A percentile compares a stretch with the other conserved stretches of the same genome.
Conservation (phyloP, 768 basidiomycete genomes). For the Macrolepiota fuliginosa region DNA sequence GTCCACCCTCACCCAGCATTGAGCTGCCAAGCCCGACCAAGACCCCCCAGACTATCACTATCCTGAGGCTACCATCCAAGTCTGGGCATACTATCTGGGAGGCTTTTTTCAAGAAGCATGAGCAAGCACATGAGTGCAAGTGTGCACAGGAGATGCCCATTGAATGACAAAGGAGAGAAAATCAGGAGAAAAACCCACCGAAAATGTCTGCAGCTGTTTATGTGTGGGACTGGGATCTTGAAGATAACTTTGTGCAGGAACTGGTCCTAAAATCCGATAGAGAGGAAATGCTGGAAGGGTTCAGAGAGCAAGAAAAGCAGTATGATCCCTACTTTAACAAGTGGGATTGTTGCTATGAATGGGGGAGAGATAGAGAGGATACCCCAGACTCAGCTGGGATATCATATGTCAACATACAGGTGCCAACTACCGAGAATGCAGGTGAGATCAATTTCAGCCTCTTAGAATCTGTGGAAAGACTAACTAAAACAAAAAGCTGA, state of each 20-base stretch:
- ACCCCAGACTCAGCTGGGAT: background rate
- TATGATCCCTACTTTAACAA: background rate
- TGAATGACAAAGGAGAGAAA: background rate
- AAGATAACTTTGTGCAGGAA: background rate
- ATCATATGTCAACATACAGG: background rate
- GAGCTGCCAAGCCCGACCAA: background rate
- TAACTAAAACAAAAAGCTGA: background rate
- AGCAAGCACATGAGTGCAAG: background rate
- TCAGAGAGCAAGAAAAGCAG: background rate
- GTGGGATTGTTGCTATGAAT: background rate
- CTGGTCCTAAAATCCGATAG: background rate
- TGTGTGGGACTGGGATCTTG: background rate
- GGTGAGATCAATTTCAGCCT: background rate
- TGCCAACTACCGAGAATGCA: background rate
- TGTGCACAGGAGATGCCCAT: background rate
- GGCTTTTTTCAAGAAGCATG: background rate
- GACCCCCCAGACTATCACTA: background rate
- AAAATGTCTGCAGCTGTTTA: background rate
- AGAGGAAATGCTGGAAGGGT: background rate
- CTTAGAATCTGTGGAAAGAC: background rate
- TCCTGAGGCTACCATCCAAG: background rate
- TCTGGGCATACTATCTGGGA: background rate
- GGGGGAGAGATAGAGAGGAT: background rate
- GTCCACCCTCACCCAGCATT: background rate
- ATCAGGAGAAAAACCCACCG: background rate